Base-by-base conservation (phyloP, 345 rosid species). In the Eutrema heterophyllum region DNA sequence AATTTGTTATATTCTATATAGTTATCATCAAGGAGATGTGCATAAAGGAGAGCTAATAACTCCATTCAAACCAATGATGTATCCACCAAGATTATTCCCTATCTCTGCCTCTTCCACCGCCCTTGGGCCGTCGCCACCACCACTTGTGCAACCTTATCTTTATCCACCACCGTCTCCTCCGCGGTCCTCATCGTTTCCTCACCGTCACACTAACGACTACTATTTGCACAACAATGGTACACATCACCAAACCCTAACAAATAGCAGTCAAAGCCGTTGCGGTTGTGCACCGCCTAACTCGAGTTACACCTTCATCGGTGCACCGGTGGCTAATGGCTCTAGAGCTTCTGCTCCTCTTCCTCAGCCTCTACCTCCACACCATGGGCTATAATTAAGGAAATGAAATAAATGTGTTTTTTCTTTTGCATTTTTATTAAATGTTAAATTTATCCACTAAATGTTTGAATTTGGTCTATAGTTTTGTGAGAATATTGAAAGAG, bases 51-150 rank as follows among this genome's bases (percentile, higher is more conserved):
- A 91, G 26, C 30, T 64, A 75, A 86, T 80, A 38, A 50, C 84
- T n/a, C 71, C 79, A 45, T 85, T 69, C 71, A 82, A 88, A 80
- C 79, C 93, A 67, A 76, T 80, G 50, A 75, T 82, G 53, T 85
- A 87, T 57, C 84, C 82, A 29, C 82, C 87, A 38, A 80, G 88
- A 70, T 69, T 84, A 9, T 82, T 81, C 75, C 38, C 97, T 82
- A 10, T 63, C 89, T 30, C 76, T 76, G 9, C 70, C 73, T 30
- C 64, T 79, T 41, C 80, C 44, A 43, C 60, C 5, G 2, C 33
- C 51, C 5, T 52, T 43, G 16, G 26, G 11, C 52, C 74, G 16
- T 81, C 79, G 0, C 84, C 38, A 6, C 84, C 71, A 7, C 82
- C 79, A 24, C 78, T 72, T 24, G 15, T 58, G 3, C 89, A 63